Evolutionary conservation across 2,329 filamentous ascomycete genomes (phyloP).

Genomic region (Pseudogymnoascus sp.): DNA sequence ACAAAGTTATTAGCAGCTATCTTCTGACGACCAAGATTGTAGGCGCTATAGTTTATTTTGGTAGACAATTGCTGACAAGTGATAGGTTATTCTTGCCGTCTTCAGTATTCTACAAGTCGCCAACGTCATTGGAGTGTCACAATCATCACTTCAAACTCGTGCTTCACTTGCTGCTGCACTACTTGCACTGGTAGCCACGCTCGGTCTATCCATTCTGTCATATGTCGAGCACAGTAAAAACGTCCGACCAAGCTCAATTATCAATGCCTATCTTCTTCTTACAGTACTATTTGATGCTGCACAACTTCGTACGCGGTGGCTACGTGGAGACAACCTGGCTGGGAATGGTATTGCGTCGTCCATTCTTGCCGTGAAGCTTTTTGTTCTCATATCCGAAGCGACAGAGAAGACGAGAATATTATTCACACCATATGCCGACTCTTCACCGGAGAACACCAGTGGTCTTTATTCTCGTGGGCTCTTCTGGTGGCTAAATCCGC

Average conservation of each 20-base stretch:
- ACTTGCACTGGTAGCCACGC: constrained; percentile 16
- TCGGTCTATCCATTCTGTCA: constrained; percentile 18
- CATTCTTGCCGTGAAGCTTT: constrained; percentile 17
- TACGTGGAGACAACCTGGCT: constrained; percentile 10
- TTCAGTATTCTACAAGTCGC: constrained; percentile 19
- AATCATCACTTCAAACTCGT: constrained; percentile 14
- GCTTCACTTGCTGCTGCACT: constrained; percentile 19
- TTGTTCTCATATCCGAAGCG: constrained; percentile 19
- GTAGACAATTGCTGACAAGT: not conserved
- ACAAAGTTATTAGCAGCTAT: constrained; percentile 20
- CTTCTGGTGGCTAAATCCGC: constrained; percentile 31
- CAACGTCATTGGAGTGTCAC: constrained; percentile 15
- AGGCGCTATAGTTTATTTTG: not conserved
- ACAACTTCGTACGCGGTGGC: constrained; percentile 19
- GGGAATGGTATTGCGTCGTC: constrained; percentile 12
- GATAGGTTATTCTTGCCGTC: constrained; percentile 15
- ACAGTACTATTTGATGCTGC: constrained; percentile 23
- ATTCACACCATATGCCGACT: constrained; percentile 10
- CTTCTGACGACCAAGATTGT: constrained; percentile 21
- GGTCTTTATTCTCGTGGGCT: constrained; percentile 29
- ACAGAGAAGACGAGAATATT: constrained; percentile 18
- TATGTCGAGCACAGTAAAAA: constrained; percentile 20
- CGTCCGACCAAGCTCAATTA: constrained; percentile 20
- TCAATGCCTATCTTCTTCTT: constrained; percentile 23
- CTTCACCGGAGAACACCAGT: constrained; percentile 27